Percentiles rank a stretch among this genome's conserved stretches.
These are phyloP conservation scores for Myochromella boudieri DNA, from an alignment of 768 basidiomycete genomes.

Conservation along the genomic window DNA sequence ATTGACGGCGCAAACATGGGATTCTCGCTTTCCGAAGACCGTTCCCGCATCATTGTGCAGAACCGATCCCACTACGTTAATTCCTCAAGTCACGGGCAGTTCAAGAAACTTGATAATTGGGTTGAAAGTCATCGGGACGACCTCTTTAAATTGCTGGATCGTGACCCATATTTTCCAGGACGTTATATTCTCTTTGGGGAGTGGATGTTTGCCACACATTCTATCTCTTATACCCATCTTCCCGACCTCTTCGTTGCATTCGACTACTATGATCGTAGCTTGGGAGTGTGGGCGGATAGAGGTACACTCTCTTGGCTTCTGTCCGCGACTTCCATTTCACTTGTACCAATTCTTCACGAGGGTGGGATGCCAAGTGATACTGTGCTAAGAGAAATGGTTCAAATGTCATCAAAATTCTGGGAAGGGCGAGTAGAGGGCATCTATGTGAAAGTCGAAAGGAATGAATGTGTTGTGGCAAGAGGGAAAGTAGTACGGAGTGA, in stretches of 20 bases:
- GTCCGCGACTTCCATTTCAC: constrained; percentile 34
- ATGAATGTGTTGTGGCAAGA: constrained; percentile 37
- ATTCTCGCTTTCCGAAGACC: constrained; percentile 51
- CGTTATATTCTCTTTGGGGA: constrained; percentile 64
- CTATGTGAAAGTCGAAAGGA: constrained; percentile 54
- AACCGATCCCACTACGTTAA: constrained; percentile 64
- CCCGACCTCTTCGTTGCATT: constrained; percentile 60
- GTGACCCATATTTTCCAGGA: constrained; percentile 52
- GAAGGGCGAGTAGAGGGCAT: constrained; percentile 55
- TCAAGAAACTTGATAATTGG: constrained; percentile 58
- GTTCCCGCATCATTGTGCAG: constrained; percentile 49
- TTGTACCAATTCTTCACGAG: constrained; percentile 45
- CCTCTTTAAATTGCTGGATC: constrained; percentile 40
- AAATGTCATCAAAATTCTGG: constrained; percentile 40
- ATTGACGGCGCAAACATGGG: constrained; percentile 71
- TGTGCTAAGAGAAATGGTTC: constrained; percentile 46
- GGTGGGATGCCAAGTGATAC: constrained; percentile 38
- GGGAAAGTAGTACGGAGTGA: constrained; percentile 60
- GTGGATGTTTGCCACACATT: constrained; percentile 64
- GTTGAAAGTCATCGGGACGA: constrained; percentile 47
- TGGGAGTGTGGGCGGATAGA: constrained; percentile 38
- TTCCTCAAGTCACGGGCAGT: constrained; percentile 57
- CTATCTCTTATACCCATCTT: constrained; percentile 54
- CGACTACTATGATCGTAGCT: constrained; percentile 56
- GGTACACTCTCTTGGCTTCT: constrained; percentile 33